Evolutionary conservation across 441 rosid genomes (phyloP), one percentile per base, ranked within the genome.

Genomic region (Populus hybrid): DNA sequence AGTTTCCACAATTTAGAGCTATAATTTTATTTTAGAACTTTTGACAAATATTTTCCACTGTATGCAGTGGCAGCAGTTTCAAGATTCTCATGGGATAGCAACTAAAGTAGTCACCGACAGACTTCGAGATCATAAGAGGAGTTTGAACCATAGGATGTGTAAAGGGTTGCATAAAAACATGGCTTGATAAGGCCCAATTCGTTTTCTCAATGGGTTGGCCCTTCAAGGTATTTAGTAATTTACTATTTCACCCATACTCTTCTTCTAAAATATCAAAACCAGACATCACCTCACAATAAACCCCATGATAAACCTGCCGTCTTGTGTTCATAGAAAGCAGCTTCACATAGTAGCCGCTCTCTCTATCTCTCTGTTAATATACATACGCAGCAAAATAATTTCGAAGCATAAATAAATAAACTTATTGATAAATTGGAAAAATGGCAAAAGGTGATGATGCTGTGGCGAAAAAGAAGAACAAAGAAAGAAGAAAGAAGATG

Each of bases 391-490:
- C 65, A 61, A 9, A 4, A 9, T 61, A 21, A 61, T 61, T 61
- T 61, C 12, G 66, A 61, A 61, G 66, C 28, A 21, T 61, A 34
- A 34, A 68, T 30, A 35, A 9, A 34, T 28, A n/a, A 34, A 34
- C 36, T 34, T 34, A 34, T 34, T 34, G 36, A 34, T 34, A 34
- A 18, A 12, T 63, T 21, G 53, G 19, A 42, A 73, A 63, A 74
- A 95, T 93, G 99, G 91, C 88, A 19, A 92, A 92, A 79, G 99
- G 97, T 7, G 98, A 90, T 77, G 97, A 93, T 83, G 78, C 87
- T 12, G 71, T 86, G 66, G 77, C 59, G 82, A 89, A 80, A 79
- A 91, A 88, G 94, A 90, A 85, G 91, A 95, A 88, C 79, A 93
- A 90, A 82, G 50, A 76, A 6, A 86, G 28, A 59, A 80, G 94